Evolutionary conservation across 805 yeast species (phyloP), one percentile per base, ranked within the genome.

Genomic region (Metschnikowia baotianmanensis): DNA sequence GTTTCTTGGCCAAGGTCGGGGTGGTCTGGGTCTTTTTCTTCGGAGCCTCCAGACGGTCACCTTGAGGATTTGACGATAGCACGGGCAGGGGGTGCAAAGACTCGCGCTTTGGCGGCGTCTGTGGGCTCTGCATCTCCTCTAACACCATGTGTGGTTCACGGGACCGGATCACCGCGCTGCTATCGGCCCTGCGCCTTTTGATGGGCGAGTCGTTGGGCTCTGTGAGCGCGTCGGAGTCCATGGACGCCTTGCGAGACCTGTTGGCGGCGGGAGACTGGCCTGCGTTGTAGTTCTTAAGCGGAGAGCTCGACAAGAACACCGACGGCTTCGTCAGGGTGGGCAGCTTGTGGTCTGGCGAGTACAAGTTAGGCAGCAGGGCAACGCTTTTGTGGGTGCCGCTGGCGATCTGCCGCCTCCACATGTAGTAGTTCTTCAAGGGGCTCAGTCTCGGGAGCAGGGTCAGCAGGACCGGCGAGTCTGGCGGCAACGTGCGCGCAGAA

Each of bases 261-360:
- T 10, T 9, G 9, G 6, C 26, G 12, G 26, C 12, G 10, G 38
- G 31, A 7, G 38, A 29, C 22, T 22, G 28, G 28, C 9, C 17
- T 16, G 35, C 35, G 7, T 30, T 16, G 29, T 51, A 40, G 35
- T 56, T 49, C 42, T 62, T 63, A 28, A 63, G 45, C 18, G 71
- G 71, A 10, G 71, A 65, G 34, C 65, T 61, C 27, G 61, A 52
- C 29, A 67, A 60, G 40, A 58, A 62, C 12, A 58, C 62, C 6
- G 65, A 60, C 11, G 67, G 55, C 35, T 60, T 59, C 32, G 63
- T 62, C 45, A 65, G 72, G 10, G 71, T 65, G 19, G 74, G 74
- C 24, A 67, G 62, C 40, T 61, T 62, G 2, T 67, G 62, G 41
- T 52, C 58, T 2, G 74, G 74, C 4, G 71, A 64, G 46, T 66